Base-by-base conservation (phyloP, 2,329 filamentous ascomycete species). In the Xylaria sp. region DNA sequence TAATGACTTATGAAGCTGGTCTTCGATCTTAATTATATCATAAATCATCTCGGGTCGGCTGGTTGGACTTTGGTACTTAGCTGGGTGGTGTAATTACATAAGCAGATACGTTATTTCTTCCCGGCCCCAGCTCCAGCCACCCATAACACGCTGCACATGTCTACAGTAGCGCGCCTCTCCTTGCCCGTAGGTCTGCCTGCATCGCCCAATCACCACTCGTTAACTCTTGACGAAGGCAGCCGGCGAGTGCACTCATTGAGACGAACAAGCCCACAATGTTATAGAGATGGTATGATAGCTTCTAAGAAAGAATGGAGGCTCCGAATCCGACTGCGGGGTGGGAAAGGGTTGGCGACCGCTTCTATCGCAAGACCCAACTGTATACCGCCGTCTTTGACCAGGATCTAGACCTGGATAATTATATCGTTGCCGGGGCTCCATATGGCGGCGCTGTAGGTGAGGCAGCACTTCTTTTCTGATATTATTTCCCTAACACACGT, bases 321-420 rank as follows among this genome's bases (percentile, higher is more conserved):
- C 79, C 83, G 73, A 83, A 86, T 78, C 84, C 94, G 73, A 92
- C 92, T 71, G 91, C 92, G 72, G 92, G 94, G 78, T 99, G 95
- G 95, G 93, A 97, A 82, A 91, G 87, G 78, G 88, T 98, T 69
- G 95, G 92, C 75, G 91, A 96, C 78, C 90, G 88, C 73, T 98
- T 96, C 83, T 99, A 98, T 81, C 92, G 94, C 77, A 97, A 96
- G 82, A 89, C 92, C 60, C 91, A 94, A 78, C 87, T 97, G 64
- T 99, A 98, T 82, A 94, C 93, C 64, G 91, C 89, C 69, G 87
- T 98, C 68, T 99, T 98, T 77, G 93, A 97, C 78, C 87, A 91
- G 74, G 93, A 97, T 75, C 83, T 97, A 66, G 94, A 99, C 80
- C 86, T 99, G 70, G 94, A 97, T 82, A 96, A 95, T 81, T 96